Percentiles rank a stretch among this genome's conserved stretches.
phyloP scores from a whole-genome alignment of 768 basidiomycete species.

The Lactarius pseudohatsudake region DNA sequence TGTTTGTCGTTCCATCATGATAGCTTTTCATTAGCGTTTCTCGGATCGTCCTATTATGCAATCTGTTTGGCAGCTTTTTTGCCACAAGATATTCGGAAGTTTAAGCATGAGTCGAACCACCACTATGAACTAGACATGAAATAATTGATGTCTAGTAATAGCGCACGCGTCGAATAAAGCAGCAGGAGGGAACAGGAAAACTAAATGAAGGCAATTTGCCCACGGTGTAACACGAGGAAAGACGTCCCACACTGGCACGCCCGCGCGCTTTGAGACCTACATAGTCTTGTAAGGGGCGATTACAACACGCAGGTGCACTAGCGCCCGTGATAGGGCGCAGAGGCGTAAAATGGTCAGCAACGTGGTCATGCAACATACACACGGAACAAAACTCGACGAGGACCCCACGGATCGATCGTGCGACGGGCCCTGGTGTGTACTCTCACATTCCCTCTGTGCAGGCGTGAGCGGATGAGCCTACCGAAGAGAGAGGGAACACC shows the following conservation, averaged over 20 bases:
- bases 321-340: constrained; percentile 45
- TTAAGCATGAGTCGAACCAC: too few species aligned
- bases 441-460: constrained; percentile 38
- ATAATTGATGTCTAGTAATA: too few species aligned
- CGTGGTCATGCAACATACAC: constrained; percentile 74
- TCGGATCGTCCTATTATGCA: too few species aligned
- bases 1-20: too few species aligned
- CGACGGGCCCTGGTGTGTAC: constrained; percentile 79
- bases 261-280: constrained; percentile 69
- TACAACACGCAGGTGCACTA: constrained; percentile 76
- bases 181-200: too few species aligned
- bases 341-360: constrained; percentile 86
- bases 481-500: constrained; percentile 28
- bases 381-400: constrained; percentile 77
- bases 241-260: constrained; percentile 59
- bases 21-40: too few species aligned
- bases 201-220: too few species aligned
- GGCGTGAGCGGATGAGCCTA: background rate
- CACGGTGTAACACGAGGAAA: constrained; percentile 60
- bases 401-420: constrained; percentile 71
- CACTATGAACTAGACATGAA: too few species aligned
- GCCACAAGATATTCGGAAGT: too few species aligned
- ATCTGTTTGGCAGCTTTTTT: too few species aligned
- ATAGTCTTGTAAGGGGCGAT: constrained; percentile 83
- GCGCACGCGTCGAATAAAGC: too few species aligned